Evolutionary conservation across 306 rosid genomes (phyloP).

Genomic region (Corylus heterophylla): DNA sequence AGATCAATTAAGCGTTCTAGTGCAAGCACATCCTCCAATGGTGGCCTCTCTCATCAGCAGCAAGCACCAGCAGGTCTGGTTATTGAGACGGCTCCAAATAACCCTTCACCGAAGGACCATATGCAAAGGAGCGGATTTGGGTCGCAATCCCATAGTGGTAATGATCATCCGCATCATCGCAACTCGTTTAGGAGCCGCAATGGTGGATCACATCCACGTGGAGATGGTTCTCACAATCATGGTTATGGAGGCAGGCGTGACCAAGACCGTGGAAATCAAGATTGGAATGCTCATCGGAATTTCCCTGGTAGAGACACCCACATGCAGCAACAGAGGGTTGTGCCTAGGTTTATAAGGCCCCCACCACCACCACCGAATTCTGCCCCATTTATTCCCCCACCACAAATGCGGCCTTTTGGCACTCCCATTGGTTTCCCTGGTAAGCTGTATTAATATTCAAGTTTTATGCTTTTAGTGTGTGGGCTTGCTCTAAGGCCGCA

Average conservation of each 20-base stretch:
- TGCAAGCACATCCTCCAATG: conserved; percentile 49
- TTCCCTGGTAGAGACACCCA: conserved; percentile 54
- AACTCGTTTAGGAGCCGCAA: conserved; percentile 57
- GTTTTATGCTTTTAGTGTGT: conserved; percentile 7
- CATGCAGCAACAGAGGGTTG: conserved; percentile 48
- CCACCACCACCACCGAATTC: conserved; percentile 60
- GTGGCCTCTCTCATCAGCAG: conserved; percentile 51
- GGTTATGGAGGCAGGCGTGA: conserved; percentile 64
- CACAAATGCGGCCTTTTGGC: conserved; percentile 50
- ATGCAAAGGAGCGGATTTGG: conserved; percentile 50
- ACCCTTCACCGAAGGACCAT: conserved; percentile 54
- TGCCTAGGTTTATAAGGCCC: conserved; percentile 54
- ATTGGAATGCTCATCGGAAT: conserved; percentile 65
- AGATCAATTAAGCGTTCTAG: conserved; percentile 46
- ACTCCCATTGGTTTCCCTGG: conserved; percentile 63
- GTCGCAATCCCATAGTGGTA: conserved; percentile 46
- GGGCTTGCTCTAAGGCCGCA: conserved; percentile 24
- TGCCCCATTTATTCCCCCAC: conserved; percentile 46
- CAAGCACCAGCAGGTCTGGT: conserved; percentile 39
- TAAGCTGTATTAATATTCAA: conserved; percentile 34
- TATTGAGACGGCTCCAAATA: conserved; percentile 43
- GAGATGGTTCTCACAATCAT: conserved; percentile 72
- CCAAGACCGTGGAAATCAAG: conserved; percentile 75
- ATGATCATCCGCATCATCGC: conserved; percentile 61
- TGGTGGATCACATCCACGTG: conserved; percentile 63